A percentile compares a stretch with the other conserved stretches of the same genome.
phyloP scores from a whole-genome alignment of 2,329 filamentous ascomycete species.

The Colletotrichum agaves region DNA sequence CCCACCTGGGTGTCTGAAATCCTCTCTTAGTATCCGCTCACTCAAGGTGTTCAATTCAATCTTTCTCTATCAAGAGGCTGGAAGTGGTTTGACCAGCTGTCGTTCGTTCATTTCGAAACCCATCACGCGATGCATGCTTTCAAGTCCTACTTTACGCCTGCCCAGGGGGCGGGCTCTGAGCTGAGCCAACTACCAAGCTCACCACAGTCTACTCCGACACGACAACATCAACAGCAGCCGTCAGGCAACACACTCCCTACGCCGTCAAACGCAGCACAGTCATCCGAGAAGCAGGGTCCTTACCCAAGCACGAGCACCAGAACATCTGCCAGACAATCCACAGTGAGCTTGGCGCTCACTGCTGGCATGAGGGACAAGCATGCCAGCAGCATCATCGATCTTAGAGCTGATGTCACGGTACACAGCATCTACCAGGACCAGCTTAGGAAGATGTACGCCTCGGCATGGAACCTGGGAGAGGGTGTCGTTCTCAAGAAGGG shows the following conservation, averaged over 20 bases:
- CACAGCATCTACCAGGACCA: constrained; percentile 38
- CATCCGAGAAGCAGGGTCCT: constrained; percentile 27
- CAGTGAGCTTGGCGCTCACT: constrained; percentile 34
- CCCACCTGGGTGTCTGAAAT: constrained; percentile 3
- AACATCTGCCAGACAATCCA: constrained; percentile 36
- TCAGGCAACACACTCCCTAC: neutral
- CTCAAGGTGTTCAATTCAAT: constrained; percentile 8
- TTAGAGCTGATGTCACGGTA: constrained; percentile 36
- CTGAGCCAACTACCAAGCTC: neutral
- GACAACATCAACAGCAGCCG: neutral
- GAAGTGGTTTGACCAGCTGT: constrained; percentile 28
- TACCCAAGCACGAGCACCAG: constrained; percentile 24
- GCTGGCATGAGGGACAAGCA: constrained; percentile 36
- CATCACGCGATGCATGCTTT: constrained; percentile 34
- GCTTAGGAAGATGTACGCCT: constrained; percentile 36
- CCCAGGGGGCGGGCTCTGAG: constrained; percentile 14
- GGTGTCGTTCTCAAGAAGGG: constrained; percentile 66
- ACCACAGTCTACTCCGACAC: neutral
- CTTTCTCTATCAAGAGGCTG: constrained; percentile 23
- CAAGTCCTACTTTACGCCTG: constrained; percentile 37
- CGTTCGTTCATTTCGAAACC: constrained; percentile 27
- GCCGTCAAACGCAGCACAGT: neutral
- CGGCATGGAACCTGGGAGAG: constrained; percentile 52
- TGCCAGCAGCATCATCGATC: constrained; percentile 34
- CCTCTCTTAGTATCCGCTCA: constrained; percentile 2